phyloP scores from a whole-genome alignment of 352 stramenopile species.

The Pythium coloratum region DNA sequence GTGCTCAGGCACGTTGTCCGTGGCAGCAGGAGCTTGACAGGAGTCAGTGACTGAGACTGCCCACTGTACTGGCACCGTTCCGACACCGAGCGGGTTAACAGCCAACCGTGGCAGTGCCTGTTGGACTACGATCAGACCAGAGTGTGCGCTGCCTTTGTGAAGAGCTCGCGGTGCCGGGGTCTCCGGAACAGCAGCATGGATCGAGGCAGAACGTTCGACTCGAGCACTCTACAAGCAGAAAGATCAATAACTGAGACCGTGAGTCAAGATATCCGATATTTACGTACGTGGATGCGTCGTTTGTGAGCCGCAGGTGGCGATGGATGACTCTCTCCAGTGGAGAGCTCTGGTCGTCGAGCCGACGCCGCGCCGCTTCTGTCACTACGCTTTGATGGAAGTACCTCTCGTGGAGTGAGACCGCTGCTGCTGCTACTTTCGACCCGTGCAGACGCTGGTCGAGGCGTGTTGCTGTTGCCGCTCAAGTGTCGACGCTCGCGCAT shows the following conservation, averaged over 20 bases:
- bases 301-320: neutral
- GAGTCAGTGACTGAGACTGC: conserved; percentile 30
- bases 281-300: conserved; percentile 23
- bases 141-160: conserved; percentile 1
- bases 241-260: neutral
- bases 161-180: too few relatives aligned
- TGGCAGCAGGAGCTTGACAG: neutral
- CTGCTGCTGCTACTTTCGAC: neutral
- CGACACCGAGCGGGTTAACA: neutral
- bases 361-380: conserved; percentile 7
- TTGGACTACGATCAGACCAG: neutral
- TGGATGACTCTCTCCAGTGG: neutral
- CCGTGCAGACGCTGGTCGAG: conserved; percentile 14
- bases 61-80: conserved; percentile 37
- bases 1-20: neutral
- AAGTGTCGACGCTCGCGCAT: conserved; percentile 54
- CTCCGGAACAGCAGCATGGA: too few relatives aligned
- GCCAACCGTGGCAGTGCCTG: conserved; percentile 5
- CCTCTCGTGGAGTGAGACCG: neutral
- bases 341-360: conserved; percentile 6
- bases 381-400: neutral
- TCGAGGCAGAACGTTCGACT: neutral
- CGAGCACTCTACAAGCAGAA: conserved; percentile 23
- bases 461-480: conserved; percentile 56
- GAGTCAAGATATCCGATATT: neutral